Evolutionary conservation across 352 stramenopile species (phyloP), one percentile per base, ranked within the genome.

Genomic region (Globisporangium nodosum): DNA sequence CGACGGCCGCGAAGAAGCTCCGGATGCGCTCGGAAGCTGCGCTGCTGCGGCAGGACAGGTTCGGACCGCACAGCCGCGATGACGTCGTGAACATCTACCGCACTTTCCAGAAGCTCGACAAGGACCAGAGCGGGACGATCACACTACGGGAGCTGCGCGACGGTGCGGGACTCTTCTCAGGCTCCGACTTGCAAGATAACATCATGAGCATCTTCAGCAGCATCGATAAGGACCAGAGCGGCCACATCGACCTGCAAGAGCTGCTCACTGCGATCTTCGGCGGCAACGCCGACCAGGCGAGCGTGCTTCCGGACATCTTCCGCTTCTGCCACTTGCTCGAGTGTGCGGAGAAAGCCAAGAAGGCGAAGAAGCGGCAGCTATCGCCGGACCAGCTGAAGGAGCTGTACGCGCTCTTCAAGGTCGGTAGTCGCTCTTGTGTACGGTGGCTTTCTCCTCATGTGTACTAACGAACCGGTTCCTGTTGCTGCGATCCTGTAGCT

Each of bases 141-240:
- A 85, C 81, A 40, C 47, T 90, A 24, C 65, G 65, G 0, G 83
- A 93, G 50, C 62, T 93, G 0, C 59, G 86, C 5, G 66, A 82
- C 18, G 78, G 74, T n/a, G 70, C 77, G 1, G 78, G 74, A 13
- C 64, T 89, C 16, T 87, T 89, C 60, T 68, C 74, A 0, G 78
- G 80, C 9, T 76, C 71, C 2, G 70, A 88, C 21, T 69, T 90
- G 64, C 78, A 85, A 18, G 76, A 88, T 18, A 88, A 89, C 33
- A 63, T 90, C 2, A 74, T 75, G 50, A 82, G 83, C 31, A 87
- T 93, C 51, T 93, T 93, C 65, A 81, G 69, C 56, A 86, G 77
- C 42, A 78, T 93, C 52, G 83, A 93, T 63, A 64, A 73, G 42
- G 81, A 93, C 60, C 71, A 87, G 18, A 93, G 82, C 59, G 83